Base-by-base conservation (phyloP, 352 stramenopile species). In the Thalassiosira livingstoniorum region DNA sequence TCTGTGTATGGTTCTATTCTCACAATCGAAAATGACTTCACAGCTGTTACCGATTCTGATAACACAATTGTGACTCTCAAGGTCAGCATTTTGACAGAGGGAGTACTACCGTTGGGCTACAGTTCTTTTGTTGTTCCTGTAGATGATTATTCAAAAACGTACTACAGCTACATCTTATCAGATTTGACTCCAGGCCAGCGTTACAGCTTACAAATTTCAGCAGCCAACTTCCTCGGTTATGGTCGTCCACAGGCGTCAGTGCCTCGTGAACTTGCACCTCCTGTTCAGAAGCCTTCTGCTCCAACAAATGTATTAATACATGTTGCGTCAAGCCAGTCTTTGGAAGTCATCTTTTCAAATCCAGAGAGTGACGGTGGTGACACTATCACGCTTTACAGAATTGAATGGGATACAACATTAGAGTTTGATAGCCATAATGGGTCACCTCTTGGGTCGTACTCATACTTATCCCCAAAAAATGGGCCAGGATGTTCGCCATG, bases 311-410 rank as follows among this genome's bases (percentile, higher is more conserved):
- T 99, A 32, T 93, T 96, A 1, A 77, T 98, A 3, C 94, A 82
- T 87, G 58, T 97, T 96, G 21, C 80, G 80, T 85, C 84, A 21
- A 83, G 64, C 45, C 80, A 82, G 39, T 94, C 91, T 42, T 76
- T 98, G 4, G 69, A 89, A 4, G 92, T 98, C 5, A 81, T 73
- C 2, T 98, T 98, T 69, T 93, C 95, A 35, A 89, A 91, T 23
- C 88, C 90, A 15, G 45, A 76, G 61, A 97, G 97, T 85, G 91
- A 96, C 43, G 97, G 97, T 25, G 97, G 96, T 2, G 90, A 95
- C 0, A 73, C 83, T 10, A 92, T 99, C 51, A 97, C 94, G 1
- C 96, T 97, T 86, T 98, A 98, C 67, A 90, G 93, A 43, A 90
- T 98, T 27, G 95, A 98, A 80, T 98, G 95, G 95, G 95, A 97